Evolutionary conservation across 768 basidiomycete genomes (phyloP), one percentile per base, ranked within the genome.

Genomic region (Termitomyces sp.): DNA sequence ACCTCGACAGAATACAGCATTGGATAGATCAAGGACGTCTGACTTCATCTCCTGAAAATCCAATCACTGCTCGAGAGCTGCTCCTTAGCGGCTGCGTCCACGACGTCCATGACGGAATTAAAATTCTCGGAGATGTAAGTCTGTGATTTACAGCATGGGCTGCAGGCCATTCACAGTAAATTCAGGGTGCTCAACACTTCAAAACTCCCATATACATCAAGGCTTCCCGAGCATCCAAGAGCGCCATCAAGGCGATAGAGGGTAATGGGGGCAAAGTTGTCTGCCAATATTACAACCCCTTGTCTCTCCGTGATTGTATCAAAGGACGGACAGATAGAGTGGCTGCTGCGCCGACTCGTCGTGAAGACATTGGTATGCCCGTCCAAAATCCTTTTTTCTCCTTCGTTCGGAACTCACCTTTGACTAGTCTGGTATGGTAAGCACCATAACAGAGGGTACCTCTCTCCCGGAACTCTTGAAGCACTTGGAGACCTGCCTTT

Each of bases 11-110:
- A 50, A 82, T 99, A 63, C 94, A 96, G 63, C 77, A 88, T 68
- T 98, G 92, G 92, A 86, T 99, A 67, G 85, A 92, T 64, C 82
- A 87, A 67, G 91, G 92, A 4, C 84, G 92, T 45, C 75, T 98
- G 46, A 76, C 82, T 34, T 92, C 90, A 1, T 84, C 89, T 0
- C 86, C 85, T 12, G 85, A 87, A 51, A 80, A 84, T 42, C 90
- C 94, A 5, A 98, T 99, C 53, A 97, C 94, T 21, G 92, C 92
- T 41, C 83, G 80, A 34, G 89, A 94, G 60, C 73, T 98, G 27
- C 75, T 95, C n/a, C 71, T 86, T 56, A 94, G 91, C 60, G 90
- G 93, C 0, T 92, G 92, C 63, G 75, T 98, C 14, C 95, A 98
- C 70, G 81, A 92, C 53, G 87, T 86, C 2, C 86, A 91, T 63